Evolutionary conservation across 768 basidiomycete species (phyloP).

Genomic region (Agaricus subrufescens): DNA sequence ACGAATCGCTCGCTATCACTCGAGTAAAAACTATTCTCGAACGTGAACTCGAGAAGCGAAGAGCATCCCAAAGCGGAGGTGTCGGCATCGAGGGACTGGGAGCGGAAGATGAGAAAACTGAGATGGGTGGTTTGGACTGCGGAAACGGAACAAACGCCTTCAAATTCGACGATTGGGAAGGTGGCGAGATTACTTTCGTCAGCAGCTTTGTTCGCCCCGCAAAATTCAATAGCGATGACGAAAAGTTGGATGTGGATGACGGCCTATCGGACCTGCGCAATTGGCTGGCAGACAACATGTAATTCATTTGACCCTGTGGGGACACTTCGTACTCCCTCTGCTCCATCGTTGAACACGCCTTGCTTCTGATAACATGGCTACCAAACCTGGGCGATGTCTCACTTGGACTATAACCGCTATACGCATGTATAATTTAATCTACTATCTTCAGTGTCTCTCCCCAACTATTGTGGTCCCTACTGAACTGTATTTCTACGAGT

Average conservation of each 20-base stretch:
- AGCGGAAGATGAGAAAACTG: constrained; percentile 57
- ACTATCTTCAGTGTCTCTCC: too few species aligned
- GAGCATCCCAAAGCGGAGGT: constrained; percentile 55
- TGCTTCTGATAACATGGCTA: too few species aligned
- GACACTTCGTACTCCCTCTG: too few species aligned
- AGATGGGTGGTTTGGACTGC: constrained; percentile 75
- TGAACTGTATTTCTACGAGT: too few species aligned
- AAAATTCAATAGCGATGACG: constrained; percentile 22
- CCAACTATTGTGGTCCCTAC: too few species aligned
- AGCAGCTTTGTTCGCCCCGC: constrained; percentile 46
- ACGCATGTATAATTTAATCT: too few species aligned
- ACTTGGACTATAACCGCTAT: background rate
- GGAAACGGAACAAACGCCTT: constrained; percentile 49
- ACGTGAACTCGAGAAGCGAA: constrained; percentile 78
- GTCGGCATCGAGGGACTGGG: constrained; percentile 73
- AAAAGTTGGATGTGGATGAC: constrained; percentile 28
- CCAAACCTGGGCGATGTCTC: background rate
- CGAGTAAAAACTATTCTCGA: constrained; percentile 77
- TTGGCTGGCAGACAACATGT: constrained; percentile 44
- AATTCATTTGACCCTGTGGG: constrained; percentile 7
- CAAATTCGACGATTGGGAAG: constrained; percentile 80
- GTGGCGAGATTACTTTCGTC: constrained; percentile 68
- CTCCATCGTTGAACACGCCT: too few species aligned
- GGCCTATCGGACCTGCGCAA: constrained; percentile 40
- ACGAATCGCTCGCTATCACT: constrained; percentile 46